Evolutionary conservation across 441 rosid species (phyloP).

Genomic region (Populus hybrid): DNA sequence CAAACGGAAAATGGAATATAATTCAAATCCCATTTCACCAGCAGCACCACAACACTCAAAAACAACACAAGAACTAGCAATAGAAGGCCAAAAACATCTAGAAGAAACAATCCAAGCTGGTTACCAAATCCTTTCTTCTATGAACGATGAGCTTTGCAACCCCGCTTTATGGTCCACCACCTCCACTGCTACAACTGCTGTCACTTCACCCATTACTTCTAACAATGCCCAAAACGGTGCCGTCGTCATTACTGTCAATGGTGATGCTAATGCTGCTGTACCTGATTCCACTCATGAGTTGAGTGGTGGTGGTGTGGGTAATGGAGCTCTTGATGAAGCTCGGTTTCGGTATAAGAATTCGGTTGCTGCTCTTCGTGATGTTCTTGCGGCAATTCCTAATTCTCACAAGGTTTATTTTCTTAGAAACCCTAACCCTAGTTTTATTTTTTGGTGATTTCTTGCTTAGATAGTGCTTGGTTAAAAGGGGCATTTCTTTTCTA

Average conservation of each 20-base stretch:
- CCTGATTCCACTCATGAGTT: constrained; percentile 33
- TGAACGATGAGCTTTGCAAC: constrained; percentile 96
- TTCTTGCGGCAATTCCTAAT: constrained; percentile 56
- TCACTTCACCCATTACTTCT: constrained; percentile 26
- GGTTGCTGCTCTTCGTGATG: constrained; percentile 62
- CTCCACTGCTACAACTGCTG: constrained; percentile 17
- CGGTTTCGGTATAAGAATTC: constrained; percentile 58
- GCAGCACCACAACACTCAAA: constrained; percentile 15
- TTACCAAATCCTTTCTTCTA: constrained; percentile 73
- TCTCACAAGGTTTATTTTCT: constrained; percentile 46
- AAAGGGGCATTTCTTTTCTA: neutral
- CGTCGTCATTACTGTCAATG: constrained; percentile 19
- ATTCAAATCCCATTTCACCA: neutral
- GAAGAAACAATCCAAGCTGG: constrained; percentile 90
- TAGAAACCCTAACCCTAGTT: constrained; percentile 4
- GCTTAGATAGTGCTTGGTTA: neutral
- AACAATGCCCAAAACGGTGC: constrained; percentile 22
- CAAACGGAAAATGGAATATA: constrained; percentile 21
- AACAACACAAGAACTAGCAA: constrained; percentile 81
- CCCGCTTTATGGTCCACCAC: constrained; percentile 74
- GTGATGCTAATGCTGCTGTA: constrained; percentile 28
- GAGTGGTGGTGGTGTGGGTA: constrained; percentile 18
- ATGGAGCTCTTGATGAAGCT: constrained; percentile 60
- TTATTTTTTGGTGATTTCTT: neutral
- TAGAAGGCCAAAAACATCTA: constrained; percentile 83